Conservation (phyloP, 2,329 filamentous ascomycete genomes). For the Setomelanomma holmii region DNA sequence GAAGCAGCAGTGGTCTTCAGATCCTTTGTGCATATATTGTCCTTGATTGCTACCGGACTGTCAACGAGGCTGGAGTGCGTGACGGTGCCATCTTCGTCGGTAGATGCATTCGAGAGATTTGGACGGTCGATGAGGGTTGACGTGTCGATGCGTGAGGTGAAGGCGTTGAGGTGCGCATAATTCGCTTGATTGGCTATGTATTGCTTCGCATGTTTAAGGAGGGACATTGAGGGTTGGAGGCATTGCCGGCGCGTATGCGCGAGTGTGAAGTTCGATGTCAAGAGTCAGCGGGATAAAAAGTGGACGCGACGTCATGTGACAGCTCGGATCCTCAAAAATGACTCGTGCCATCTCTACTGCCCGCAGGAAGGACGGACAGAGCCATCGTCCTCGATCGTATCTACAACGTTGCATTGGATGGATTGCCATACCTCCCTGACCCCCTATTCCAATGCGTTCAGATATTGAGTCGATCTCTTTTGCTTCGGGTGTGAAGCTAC, state of each 20-base stretch:
- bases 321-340: too few relatives aligned
- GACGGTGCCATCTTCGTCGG: too few relatives aligned
- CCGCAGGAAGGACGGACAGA: too few relatives aligned
- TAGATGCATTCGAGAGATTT: too few relatives aligned
- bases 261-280: background rate
- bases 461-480: too few relatives aligned
- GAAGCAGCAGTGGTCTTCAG: slow-evolving; percentile 81
- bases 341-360: too few relatives aligned
- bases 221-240: slow-evolving; percentile 46
- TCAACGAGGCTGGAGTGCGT: slow-evolving; percentile 25
- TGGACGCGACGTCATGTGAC: slow-evolving; percentile 24
- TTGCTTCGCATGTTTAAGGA: slow-evolving; percentile 45
- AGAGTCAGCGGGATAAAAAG: background rate
- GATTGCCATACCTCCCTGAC: too few relatives aligned
- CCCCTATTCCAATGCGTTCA: too few relatives aligned
- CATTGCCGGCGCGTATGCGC: slow-evolving; percentile 28
- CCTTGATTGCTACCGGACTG: slow-evolving; percentile 56
- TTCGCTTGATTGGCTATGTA: slow-evolving; percentile 44
- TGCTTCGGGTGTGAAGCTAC: too few relatives aligned
- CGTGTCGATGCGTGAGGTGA: slow-evolving; percentile 36
- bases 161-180: slow-evolving; percentile 48
- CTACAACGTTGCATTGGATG: too few relatives aligned
- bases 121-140: slow-evolving; percentile 31
- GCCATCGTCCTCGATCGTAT: too few relatives aligned
- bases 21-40: slow-evolving; percentile 58